phyloP scores from a whole-genome alignment of 176 grass and related monocot genomes.

The Eleusine coracana region DNA sequence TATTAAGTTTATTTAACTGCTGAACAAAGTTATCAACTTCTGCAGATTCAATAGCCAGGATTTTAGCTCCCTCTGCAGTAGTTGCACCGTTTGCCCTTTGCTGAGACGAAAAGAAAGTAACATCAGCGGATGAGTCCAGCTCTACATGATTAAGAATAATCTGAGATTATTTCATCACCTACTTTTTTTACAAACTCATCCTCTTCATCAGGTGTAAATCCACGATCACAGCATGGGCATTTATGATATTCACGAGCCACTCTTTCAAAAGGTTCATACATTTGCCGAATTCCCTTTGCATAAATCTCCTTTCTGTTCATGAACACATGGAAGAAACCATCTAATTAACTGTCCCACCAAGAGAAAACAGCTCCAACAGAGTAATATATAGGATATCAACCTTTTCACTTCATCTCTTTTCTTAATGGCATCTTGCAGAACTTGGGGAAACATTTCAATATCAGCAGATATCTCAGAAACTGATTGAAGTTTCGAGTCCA shows the following conservation, averaged over 20 bases:
- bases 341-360: constrained; percentile 3
- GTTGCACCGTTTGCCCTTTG: constrained; percentile 77
- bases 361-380: constrained; percentile 25
- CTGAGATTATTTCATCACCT: constrained; percentile 17
- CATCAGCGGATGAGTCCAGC: constrained; percentile 13
- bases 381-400: constrained; percentile 40
- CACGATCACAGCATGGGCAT: constrained; percentile 88
- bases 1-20: constrained; percentile 74
- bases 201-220: constrained; percentile 89
- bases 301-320: constrained; percentile 58
- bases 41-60: constrained; percentile 61
- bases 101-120: constrained; percentile 52
- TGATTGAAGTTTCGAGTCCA: constrained; percentile 72
- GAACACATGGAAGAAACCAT: constrained; percentile 24
- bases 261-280: constrained; percentile 87
- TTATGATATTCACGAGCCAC: constrained; percentile 76
- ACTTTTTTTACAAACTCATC: constrained; percentile 88
- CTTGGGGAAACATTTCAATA: constrained; percentile 64
- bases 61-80: constrained; percentile 69
- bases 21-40: constrained; percentile 70
- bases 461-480: constrained; percentile 51
- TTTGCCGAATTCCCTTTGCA: constrained; percentile 78
- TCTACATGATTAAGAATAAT: constrained; percentile 22
- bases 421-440: constrained; percentile 73
- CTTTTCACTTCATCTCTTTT: constrained; percentile 90